Base-by-base conservation (phyloP, 2,329 filamentous ascomycete genomes). In the Scedosporium dehoogii region DNA sequence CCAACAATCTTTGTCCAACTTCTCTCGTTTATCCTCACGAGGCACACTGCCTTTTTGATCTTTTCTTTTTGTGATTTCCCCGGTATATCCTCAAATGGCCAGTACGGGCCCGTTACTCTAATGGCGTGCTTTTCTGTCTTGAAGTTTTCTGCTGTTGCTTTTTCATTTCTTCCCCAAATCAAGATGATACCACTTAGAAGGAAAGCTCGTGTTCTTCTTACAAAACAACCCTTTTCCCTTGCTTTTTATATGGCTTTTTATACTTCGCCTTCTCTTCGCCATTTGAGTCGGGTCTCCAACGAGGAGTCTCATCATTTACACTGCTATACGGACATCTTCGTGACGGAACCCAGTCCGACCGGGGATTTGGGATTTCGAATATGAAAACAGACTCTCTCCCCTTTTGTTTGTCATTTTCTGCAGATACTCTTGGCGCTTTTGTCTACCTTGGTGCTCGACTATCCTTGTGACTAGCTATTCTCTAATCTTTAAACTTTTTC, bases 131-230 rank as follows among this genome's bases (percentile, higher is more conserved):
- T 23, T 60, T 18, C 42, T 46, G 16, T 61, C 46, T 55, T 46
- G 23, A 33, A 23, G 46, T 46, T 42, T 25, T 29, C 61, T 33
- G 6, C 44, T 33, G 38, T 55, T 67, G 62, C 53, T 48, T 62
- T 63, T 65, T 63, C 53, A 29, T 63, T 63, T 64, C 62, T 66
- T 60, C 42, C 65, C 62, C 58, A 48, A 58, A 65, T 60, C 46
- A 62, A 65, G 63, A 66, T 66, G 65, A 66, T 67, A 67, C 65
- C 65, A 67, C 61, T 38, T 67, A 66, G 65, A 67, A 64, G 61
- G 65, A 56, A 63, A 60, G 57, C 38, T 33, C 9, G 9, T 65
- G 58, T 58, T 58, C 58, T 61, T 62, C 18, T 56, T 42, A 58
- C 46, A 38, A 38, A 44, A 25, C 27, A 53, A 29, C 38, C 48